A percentile compares a stretch with the other conserved stretches of the same genome.
These are phyloP conservation scores for Puccinia polysora DNA, from an alignment of 1,284 basidiomycete species.

Conservation along the genomic window DNA sequence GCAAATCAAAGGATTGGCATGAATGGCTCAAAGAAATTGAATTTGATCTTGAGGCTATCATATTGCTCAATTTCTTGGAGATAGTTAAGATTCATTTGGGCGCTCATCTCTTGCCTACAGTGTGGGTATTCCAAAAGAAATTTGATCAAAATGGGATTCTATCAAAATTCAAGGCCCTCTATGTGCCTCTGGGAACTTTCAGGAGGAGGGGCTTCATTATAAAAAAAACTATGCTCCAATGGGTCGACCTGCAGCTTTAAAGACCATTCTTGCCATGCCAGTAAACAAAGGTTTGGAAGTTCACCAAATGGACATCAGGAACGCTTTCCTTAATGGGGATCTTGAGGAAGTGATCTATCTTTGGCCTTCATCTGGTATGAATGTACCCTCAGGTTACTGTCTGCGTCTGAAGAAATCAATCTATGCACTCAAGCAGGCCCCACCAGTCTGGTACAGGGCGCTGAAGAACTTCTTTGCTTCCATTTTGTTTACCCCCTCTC, in stretches of 20 bases:
- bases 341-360: constrained; percentile 12
- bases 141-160: no score
- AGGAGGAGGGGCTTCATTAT: no score
- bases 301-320: constrained; percentile 4
- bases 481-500: background rate
- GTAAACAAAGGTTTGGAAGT: background rate
- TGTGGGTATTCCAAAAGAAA: no score
- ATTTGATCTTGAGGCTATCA: no score
- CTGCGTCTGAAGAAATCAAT: background rate
- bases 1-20: no score
- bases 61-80: no score
- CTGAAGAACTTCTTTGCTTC: constrained; percentile 5
- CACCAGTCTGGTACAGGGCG: background rate
- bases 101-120: no score
- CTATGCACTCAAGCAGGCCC: constrained; percentile 13
- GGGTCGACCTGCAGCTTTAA: background rate
- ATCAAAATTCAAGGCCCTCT: no score
- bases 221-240: background rate
- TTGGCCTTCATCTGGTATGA: background rate
- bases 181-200: no score
- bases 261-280: background rate
- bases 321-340: constrained; percentile 15
- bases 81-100: no score
- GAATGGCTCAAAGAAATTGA: no score
- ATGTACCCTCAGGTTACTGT: background rate